phyloP scores from a whole-genome alignment of 768 basidiomycete species.

The Boletales sp. region DNA sequence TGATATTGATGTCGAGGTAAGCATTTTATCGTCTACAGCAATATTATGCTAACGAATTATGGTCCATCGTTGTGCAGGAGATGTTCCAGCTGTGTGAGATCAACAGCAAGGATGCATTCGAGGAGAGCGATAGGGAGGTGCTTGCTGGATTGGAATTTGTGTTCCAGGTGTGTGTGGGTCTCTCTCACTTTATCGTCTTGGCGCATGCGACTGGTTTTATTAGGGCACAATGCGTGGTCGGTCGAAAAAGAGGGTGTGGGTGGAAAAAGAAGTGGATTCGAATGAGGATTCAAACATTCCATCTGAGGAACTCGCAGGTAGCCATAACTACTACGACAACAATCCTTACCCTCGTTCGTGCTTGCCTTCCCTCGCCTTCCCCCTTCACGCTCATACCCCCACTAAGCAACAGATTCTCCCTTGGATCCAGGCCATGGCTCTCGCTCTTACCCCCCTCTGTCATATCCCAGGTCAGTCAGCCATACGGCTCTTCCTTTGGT shows the following conservation, averaged over 20 bases:
- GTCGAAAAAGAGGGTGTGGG: too few relatives aligned
- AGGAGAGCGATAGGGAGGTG: slow-evolving; percentile 76
- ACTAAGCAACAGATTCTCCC: slow-evolving; percentile 16
- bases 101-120: slow-evolving; percentile 80
- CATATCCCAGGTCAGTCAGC: slow-evolving; percentile 57
- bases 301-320: slow-evolving; percentile 40
- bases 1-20: too few relatives aligned
- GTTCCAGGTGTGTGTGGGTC: slow-evolving; percentile 10
- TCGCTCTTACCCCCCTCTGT: slow-evolving; percentile 56
- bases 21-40: too few relatives aligned
- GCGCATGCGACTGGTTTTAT: too few relatives aligned
- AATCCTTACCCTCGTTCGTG: slow-evolving; percentile 20
- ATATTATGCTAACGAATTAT: too few relatives aligned
- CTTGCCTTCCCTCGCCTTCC: neutral
- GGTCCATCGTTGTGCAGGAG: too few relatives aligned
- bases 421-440: slow-evolving; percentile 31
- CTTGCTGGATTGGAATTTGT: slow-evolving; percentile 59
- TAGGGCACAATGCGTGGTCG: too few relatives aligned
- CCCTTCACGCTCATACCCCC: slow-evolving; percentile 1
- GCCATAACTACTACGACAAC: slow-evolving; percentile 33
- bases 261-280: slow-evolving; percentile 58
- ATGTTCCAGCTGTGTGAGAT: too few relatives aligned
- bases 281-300: slow-evolving; percentile 50
- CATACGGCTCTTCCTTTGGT: slow-evolving; percentile 56
- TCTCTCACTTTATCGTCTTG: too few relatives aligned